Percentiles rank a stretch among this genome's conserved stretches.
Conservation (phyloP, 495 filamentous ascomycete genomes). For the Aspergillus panamensis region DNA sequence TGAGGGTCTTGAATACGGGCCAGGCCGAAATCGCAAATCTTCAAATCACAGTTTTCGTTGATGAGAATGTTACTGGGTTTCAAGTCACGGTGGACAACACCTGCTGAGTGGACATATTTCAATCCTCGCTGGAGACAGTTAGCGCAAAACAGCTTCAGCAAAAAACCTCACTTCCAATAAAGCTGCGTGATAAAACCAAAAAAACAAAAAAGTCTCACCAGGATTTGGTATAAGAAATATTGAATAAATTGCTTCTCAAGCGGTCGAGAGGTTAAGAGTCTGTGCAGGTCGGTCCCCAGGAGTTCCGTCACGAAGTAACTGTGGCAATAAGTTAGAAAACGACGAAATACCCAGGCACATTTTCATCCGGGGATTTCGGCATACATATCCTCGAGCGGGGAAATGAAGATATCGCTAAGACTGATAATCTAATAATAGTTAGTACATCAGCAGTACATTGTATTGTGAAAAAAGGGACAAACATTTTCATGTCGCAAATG, state of each 20-base stretch:
- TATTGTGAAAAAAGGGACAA: slow-evolving; percentile 19
- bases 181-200: too few relatives aligned
- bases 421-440: slow-evolving; percentile 74
- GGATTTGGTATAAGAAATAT: slow-evolving; percentile 98
- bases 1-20: slow-evolving; percentile 99
- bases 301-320: slow-evolving; percentile 99
- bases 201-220: slow-evolving; percentile 49
- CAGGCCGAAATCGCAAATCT: slow-evolving; percentile 98
- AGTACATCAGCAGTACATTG: slow-evolving; percentile 10
- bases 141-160: slow-evolving; percentile 19
- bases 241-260: slow-evolving; percentile 99
- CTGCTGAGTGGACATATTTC: slow-evolving; percentile 98
- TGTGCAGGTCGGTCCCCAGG: slow-evolving; percentile 92
- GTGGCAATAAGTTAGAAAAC: slow-evolving; percentile 24
- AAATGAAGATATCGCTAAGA: slow-evolving; percentile 99
- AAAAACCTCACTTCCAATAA: background rate
- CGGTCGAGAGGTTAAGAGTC: slow-evolving; percentile 89
- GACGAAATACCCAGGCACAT: background rate
- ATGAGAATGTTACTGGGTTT: slow-evolving; percentile 99
- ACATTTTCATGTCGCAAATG: slow-evolving; percentile 97
- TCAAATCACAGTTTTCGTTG: slow-evolving; percentile 98
- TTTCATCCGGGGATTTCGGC: slow-evolving; percentile 26
- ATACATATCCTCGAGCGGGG: slow-evolving; percentile 96
- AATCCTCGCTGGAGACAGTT: slow-evolving; percentile 70
- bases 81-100: slow-evolving; percentile 94